phyloP scores from a whole-genome alignment of 2,329 filamentous ascomycete species.

The Chrysoporthe puriensis region DNA sequence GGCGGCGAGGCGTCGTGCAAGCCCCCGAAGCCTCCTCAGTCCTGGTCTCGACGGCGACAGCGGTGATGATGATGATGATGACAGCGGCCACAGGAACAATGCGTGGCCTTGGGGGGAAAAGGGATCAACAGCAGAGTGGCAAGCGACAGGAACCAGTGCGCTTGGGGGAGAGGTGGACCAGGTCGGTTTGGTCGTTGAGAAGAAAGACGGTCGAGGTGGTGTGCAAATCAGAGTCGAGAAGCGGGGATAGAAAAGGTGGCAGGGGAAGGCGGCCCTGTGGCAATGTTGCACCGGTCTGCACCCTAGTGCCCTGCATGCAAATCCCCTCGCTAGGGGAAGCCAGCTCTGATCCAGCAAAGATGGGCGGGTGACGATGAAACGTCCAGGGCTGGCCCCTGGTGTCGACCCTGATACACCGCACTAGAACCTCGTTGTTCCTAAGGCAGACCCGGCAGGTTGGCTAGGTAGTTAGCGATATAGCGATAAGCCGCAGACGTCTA shows the following conservation, averaged over 20 bases:
- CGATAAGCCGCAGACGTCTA: too few species aligned
- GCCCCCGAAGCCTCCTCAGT: neutral
- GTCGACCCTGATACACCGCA: neutral
- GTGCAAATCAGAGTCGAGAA: slow-evolving; percentile 27
- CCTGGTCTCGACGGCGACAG: neutral
- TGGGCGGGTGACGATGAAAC: slow-evolving; percentile 21
- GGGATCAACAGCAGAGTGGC: neutral
- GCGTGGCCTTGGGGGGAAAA: too few species aligned
- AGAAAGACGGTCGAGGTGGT: slow-evolving; percentile 21
- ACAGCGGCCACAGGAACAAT: too few species aligned
- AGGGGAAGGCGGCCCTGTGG: slow-evolving; percentile 30
- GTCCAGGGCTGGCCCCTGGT: slow-evolving; percentile 28
- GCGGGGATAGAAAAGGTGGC: slow-evolving; percentile 28
- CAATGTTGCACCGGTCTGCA: slow-evolving; percentile 27
- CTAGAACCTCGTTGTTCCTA: neutral
- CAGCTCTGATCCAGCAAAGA: slow-evolving; percentile 22
- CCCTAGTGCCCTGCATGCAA: slow-evolving; percentile 27
- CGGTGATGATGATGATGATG: too few species aligned
- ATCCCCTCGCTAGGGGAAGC: slow-evolving; percentile 24
- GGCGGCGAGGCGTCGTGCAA: neutral
- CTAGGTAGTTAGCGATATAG: neutral
- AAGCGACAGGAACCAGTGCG: neutral
- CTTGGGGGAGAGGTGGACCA: neutral
- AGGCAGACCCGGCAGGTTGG: slow-evolving; percentile 3
- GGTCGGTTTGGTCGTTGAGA: slow-evolving; percentile 5